phyloP scores from a whole-genome alignment of 192 early-diverging fungal genomes.

The Coemansia umbellata region DNA sequence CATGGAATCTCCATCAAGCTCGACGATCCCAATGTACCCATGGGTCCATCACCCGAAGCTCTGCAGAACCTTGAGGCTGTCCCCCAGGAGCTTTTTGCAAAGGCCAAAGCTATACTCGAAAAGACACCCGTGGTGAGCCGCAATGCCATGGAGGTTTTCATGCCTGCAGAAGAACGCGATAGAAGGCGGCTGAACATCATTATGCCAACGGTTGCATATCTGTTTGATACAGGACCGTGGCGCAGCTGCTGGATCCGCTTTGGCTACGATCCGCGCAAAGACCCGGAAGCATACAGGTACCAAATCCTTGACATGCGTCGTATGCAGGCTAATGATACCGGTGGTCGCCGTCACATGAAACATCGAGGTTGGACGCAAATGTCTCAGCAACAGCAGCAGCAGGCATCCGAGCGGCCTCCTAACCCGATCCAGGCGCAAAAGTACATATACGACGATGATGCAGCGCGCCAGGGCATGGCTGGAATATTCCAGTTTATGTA shows the following conservation, averaged over 20 bases:
- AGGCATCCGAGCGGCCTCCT: background rate
- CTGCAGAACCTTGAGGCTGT: background rate
- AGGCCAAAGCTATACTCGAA: constrained; percentile 19
- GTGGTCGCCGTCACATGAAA: background rate
- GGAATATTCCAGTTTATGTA: constrained; percentile 40
- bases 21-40: constrained; percentile 4
- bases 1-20: constrained; percentile 15
- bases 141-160: constrained; percentile 34
- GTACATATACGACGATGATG: constrained; percentile 23
- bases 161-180: constrained; percentile 14
- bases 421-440: constrained; percentile 3
- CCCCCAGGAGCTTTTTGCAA: constrained; percentile 11
- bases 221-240: constrained; percentile 42
- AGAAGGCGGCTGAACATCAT: constrained; percentile 2
- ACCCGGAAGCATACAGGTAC: constrained; percentile 40
- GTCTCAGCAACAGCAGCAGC: background rate
- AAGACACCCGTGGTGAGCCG: constrained; percentile 32
- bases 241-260: constrained; percentile 49
- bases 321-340: background rate
- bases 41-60: constrained; percentile 11
- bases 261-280: constrained; percentile 47
- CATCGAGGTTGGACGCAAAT: background rate
- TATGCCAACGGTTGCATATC: constrained; percentile 30
- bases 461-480: constrained; percentile 13
- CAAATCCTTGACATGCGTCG: constrained; percentile 39